Conservation (phyloP, 257 asterid species). For the Gentiana macrophylla region DNA sequence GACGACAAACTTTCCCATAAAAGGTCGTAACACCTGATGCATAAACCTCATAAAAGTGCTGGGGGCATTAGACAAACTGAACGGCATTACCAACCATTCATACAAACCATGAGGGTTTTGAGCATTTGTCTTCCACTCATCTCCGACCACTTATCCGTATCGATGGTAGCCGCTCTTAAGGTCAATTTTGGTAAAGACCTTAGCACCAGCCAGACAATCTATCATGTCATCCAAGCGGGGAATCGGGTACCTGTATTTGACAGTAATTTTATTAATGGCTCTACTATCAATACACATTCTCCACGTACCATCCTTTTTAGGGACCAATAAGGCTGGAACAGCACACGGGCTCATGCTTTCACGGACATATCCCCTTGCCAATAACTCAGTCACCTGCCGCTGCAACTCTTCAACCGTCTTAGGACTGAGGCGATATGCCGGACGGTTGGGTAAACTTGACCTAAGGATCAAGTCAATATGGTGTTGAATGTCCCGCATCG, state of each 20-base stretch:
- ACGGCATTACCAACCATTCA: neutral
- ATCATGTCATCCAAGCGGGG: constrained; percentile 1
- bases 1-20: neutral
- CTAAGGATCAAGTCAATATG: neutral
- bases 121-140: constrained; percentile 2
- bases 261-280: neutral
- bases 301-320: neutral
- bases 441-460: neutral
- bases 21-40: neutral
- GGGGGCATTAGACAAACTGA: neutral
- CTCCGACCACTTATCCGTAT: neutral
- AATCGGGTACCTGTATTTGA: neutral
- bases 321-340: neutral
- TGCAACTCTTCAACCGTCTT: neutral
- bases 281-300: neutral
- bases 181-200: neutral
- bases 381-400: neutral
- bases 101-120: neutral
- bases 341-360: neutral
- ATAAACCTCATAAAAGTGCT: neutral
- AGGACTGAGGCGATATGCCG: neutral
- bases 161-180: neutral
- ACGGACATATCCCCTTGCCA: neutral
- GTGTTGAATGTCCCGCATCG: neutral
- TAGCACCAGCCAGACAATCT: neutral